phyloP scores from a whole-genome alignment of 1,284 basidiomycete genomes.

The Takashimella koratensis region DNA sequence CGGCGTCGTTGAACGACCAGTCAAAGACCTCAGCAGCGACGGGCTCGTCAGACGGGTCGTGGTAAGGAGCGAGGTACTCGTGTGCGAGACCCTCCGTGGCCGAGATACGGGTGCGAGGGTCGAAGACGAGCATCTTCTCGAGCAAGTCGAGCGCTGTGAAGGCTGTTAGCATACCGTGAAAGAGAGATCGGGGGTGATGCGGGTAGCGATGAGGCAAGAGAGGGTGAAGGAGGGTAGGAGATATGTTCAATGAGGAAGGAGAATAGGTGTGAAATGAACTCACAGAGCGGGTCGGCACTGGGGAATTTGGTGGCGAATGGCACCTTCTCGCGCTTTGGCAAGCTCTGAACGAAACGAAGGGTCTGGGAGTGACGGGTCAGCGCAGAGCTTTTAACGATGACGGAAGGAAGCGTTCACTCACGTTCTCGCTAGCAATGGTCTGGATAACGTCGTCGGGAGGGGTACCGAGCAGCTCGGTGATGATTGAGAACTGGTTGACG shows the following conservation, averaged over 20 bases:
- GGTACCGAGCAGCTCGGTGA: slow-evolving; percentile 95
- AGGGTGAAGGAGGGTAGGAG: neutral
- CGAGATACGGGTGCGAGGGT: slow-evolving; percentile 93
- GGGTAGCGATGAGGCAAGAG: slow-evolving; percentile 6
- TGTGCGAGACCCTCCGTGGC: slow-evolving; percentile 87
- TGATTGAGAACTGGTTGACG: slow-evolving; percentile 99
- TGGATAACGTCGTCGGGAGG: slow-evolving; percentile 99
- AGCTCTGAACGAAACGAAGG: slow-evolving; percentile 94
- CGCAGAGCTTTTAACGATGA: neutral
- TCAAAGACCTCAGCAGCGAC: slow-evolving; percentile 92
- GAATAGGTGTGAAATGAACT: no score
- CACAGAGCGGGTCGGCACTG: slow-evolving; percentile 81
- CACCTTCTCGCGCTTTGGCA: slow-evolving; percentile 92
- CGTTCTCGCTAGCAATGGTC: slow-evolving; percentile 97
- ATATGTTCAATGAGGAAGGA: neutral
- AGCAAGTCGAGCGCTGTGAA: slow-evolving; percentile 81
- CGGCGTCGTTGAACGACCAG: slow-evolving; percentile 99
- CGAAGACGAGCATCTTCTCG: slow-evolving; percentile 99
- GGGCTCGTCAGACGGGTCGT: slow-evolving; percentile 97
- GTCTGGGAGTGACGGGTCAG: slow-evolving; percentile 59
- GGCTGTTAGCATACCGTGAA: neutral
- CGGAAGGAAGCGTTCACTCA: slow-evolving; percentile 49
- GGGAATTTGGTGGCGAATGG: slow-evolving; percentile 93
- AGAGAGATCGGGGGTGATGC: slow-evolving; percentile 1
- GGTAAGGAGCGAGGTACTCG: slow-evolving; percentile 95